Base-by-base conservation (phyloP, 2,329 filamentous ascomycete species). In the Pestalotiopsis sp. region DNA sequence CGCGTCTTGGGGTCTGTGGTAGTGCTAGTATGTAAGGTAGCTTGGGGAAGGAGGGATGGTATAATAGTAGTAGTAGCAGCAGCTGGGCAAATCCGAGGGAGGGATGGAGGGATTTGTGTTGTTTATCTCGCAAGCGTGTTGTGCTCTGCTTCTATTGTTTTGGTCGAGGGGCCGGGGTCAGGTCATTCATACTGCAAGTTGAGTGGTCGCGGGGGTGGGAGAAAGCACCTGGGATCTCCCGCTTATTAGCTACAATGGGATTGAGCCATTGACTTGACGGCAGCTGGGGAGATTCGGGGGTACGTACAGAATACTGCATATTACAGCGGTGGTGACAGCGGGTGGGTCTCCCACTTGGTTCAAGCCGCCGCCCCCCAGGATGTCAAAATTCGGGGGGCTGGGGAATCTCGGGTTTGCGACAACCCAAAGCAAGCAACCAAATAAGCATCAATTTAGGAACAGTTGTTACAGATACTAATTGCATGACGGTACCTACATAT, bases 351-450 rank as follows among this genome's bases (percentile, higher is more conserved):
- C 45, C 4, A 4, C 17, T 52, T n/a, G 45, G 45, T 7, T 52
- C 17, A n/a, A 20, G 45, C 45, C 45, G 17, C 17, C 17, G 11
- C n/a, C 41, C 41, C 45, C 45, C 45, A 52, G 45, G 11, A 52
- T n/a, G 45, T 52, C 45, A 62, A 70, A 70, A 71, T 63, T 63
- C n/a, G 25, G 66, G 70, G 52, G 69, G 67, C 64, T 72, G 66
- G 69, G 67, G 63, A 66, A 62, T 13, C 57, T 59, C 27, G n/a
- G 25, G 57, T 36, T 13, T 52, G 45, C 45, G 45, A 52, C 45
- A 52, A 52, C 17, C 41, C 41, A 9, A 36, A 36, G 31, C 31
- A 36, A 36, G 31, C 31, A 9, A 49, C 45, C 11, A 20, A 52
- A 52, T 20, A 52, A 52, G 45, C 45, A 52, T 49, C 41, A 49